phyloP scores from a whole-genome alignment of 306 rosid species.

The Lathyrus aphaca region DNA sequence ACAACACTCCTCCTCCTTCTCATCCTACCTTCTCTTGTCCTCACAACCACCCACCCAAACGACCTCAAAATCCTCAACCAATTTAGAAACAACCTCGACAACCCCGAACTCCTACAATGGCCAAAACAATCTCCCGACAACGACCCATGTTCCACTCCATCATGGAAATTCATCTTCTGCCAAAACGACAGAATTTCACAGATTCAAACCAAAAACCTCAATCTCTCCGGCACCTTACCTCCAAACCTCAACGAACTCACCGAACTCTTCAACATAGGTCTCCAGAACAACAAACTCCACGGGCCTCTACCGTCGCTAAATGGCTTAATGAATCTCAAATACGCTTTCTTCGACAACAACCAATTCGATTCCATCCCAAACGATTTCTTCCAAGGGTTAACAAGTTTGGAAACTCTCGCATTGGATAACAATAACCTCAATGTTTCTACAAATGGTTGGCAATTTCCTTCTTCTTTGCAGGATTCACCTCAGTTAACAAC shows the following conservation, averaged over 20 bases:
- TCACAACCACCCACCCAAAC: constrained; percentile 59
- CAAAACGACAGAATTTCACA: constrained; percentile 58
- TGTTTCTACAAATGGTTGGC: constrained; percentile 73
- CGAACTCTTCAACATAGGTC: constrained; percentile 68
- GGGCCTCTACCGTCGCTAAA: constrained; percentile 73
- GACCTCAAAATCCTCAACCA: constrained; percentile 64
- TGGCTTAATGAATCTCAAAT: constrained; percentile 57
- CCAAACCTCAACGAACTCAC: constrained; percentile 65
- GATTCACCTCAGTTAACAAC: constrained; percentile 61
- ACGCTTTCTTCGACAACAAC: constrained; percentile 63
- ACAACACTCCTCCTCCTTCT: constrained; percentile 32
- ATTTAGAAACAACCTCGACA: constrained; percentile 59
- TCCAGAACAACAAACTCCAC: constrained; percentile 65
- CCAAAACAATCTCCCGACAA: constrained; percentile 44
- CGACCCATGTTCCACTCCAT: constrained; percentile 75
- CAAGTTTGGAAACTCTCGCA: constrained; percentile 66
- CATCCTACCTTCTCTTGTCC: constrained; percentile 30
- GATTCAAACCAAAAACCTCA: constrained; percentile 74
- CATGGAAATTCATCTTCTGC: constrained; percentile 71
- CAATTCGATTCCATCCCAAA: constrained; percentile 74
- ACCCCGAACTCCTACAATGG: constrained; percentile 80
- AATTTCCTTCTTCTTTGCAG: constrained; percentile 51
- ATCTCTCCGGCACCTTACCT: constrained; percentile 73
- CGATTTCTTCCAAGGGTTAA: constrained; percentile 71
- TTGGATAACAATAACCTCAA: constrained; percentile 69